A percentile compares a stretch with the other conserved stretches of the same genome.
phyloP scores from a whole-genome alignment of 176 grass and related monocot species.

The Saccharum officinarum region DNA sequence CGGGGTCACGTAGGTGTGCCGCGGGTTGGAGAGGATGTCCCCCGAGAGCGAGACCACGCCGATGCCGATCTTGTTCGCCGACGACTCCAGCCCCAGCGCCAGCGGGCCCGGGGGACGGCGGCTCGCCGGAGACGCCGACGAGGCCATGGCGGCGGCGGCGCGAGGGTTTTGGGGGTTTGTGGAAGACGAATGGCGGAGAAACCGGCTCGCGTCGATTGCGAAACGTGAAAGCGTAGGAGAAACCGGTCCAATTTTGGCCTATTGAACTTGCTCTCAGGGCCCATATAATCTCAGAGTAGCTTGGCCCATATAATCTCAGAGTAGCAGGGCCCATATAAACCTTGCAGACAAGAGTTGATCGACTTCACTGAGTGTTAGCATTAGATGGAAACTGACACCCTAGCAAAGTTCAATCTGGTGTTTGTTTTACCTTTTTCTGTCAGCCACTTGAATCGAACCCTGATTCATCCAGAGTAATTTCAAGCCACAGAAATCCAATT shows the following conservation, averaged over 20 bases:
- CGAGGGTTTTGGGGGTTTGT: slow-evolving; percentile 15
- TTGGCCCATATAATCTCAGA: too few relatives aligned
- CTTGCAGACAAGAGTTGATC: too few relatives aligned
- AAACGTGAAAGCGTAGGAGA: background rate
- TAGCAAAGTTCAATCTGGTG: too few relatives aligned
- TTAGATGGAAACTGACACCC: too few relatives aligned
- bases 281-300: background rate
- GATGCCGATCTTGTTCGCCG: slow-evolving; percentile 89
- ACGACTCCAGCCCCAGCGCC: slow-evolving; percentile 78
- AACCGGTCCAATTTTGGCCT: background rate
- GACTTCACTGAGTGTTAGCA: too few relatives aligned
- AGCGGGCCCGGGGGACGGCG: slow-evolving; percentile 32
- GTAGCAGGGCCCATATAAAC: too few relatives aligned
- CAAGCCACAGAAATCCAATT: too few relatives aligned
- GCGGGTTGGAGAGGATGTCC: slow-evolving; percentile 81
- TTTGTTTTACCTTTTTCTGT: too few relatives aligned
- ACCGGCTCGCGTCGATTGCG: background rate
- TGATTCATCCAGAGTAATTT: too few relatives aligned
- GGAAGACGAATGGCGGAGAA: background rate
- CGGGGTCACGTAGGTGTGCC: slow-evolving; percentile 92
- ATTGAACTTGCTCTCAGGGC: background rate
- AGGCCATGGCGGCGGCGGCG: slow-evolving; percentile 40
- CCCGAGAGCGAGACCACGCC: slow-evolving; percentile 81
- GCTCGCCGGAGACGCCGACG: slow-evolving; percentile 30
- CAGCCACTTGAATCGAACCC: too few relatives aligned